Conservation (phyloP, 306 rosid species). For the Parietaria judaica region DNA sequence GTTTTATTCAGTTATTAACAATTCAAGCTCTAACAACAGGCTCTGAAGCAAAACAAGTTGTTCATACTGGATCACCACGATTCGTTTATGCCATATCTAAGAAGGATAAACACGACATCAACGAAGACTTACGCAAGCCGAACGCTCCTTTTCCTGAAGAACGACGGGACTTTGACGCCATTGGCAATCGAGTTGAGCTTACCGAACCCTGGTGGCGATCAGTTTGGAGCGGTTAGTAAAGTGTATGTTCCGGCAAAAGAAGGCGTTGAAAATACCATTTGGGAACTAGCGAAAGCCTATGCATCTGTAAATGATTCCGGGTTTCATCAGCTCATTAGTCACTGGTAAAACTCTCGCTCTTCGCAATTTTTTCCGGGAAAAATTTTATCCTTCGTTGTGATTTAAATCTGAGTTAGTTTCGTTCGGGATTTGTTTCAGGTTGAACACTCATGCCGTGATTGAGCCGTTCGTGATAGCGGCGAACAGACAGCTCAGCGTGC, state of each 20-base stretch:
- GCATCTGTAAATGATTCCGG: constrained; percentile 64
- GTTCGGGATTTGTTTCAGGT: constrained; percentile 27
- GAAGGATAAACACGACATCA: constrained; percentile 48
- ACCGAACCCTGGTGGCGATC: constrained; percentile 50
- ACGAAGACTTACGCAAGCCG: constrained; percentile 64
- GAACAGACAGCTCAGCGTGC: constrained; percentile 62
- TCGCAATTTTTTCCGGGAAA: not conserved
- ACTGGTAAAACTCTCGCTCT: constrained; percentile 41
- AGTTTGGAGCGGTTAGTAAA: constrained; percentile 45
- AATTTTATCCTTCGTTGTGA: not conserved
- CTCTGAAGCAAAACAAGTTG: constrained; percentile 35
- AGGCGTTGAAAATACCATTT: constrained; percentile 42
- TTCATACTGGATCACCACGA: constrained; percentile 78
- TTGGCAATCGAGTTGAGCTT: constrained; percentile 66
- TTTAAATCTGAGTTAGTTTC: not conserved
- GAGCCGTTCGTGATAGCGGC: constrained; percentile 78
- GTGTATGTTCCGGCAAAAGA: constrained; percentile 39
- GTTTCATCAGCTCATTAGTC: constrained; percentile 66
- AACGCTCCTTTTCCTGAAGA: constrained; percentile 49
- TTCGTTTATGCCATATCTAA: constrained; percentile 52
- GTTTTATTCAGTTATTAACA: too few species aligned
- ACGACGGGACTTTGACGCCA: constrained; percentile 63
- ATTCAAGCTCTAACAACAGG: constrained; percentile 27
- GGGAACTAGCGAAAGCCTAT: constrained; percentile 83
- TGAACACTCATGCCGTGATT: constrained; percentile 66